Evolutionary conservation across 2,329 filamentous ascomycete species (phyloP).

Genomic region (Colletotrichum liaoningense): DNA sequence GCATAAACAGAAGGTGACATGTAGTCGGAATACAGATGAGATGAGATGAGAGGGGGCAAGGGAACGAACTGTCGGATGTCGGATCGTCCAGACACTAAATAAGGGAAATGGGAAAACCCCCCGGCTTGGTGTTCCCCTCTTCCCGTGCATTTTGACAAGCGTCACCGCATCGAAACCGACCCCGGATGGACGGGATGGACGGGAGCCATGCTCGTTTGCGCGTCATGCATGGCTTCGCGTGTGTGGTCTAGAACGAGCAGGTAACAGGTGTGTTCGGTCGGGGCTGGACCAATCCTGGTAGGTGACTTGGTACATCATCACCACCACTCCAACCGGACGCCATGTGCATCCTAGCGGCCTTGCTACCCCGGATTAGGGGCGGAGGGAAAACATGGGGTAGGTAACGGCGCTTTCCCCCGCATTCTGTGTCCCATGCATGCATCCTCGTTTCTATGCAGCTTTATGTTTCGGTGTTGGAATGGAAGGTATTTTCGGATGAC

Average conservation of each 20-base stretch:
- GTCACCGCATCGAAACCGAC: neutral
- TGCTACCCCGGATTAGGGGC: neutral
- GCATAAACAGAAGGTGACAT: neutral
- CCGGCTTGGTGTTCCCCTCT: constrained; percentile 11
- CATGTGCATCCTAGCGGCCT: neutral
- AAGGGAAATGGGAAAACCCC: neutral
- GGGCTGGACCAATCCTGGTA: neutral
- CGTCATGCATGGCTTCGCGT: neutral
- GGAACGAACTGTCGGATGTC: neutral
- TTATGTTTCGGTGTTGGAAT: neutral
- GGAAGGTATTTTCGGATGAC: neutral
- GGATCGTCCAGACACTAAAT: constrained; percentile 14
- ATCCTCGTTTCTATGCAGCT: neutral
- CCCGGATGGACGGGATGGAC: neutral
- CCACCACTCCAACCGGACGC: neutral
- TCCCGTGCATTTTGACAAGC: constrained; percentile 28
- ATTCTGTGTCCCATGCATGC: neutral
- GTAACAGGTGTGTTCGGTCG: too few relatives aligned
- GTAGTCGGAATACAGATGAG: constrained; percentile 28
- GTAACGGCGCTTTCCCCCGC: neutral
- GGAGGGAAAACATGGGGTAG: neutral
- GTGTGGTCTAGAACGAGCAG: neutral
- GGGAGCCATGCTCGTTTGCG: neutral
- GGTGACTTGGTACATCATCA: neutral
- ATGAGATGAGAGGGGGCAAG: neutral